A percentile compares a stretch with the other conserved stretches of the same genome.
These are phyloP conservation scores for Immersiella caudata DNA, from an alignment of 495 filamentous ascomycete genomes.

Conservation along the genomic window DNA sequence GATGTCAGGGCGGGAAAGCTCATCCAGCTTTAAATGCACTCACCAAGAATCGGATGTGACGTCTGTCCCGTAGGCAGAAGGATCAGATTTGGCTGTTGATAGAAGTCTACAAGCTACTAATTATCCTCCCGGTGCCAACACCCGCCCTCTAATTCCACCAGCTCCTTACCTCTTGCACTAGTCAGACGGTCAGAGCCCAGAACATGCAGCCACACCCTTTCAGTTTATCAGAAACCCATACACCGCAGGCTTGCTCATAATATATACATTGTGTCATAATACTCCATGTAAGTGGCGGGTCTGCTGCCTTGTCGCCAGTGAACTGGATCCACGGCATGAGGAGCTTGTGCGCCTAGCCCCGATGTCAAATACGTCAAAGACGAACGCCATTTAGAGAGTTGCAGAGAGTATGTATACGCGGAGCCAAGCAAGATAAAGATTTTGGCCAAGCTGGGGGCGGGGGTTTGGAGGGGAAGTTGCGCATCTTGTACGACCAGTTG, in stretches of 20 bases:
- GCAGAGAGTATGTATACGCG: too few species aligned
- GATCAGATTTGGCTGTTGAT: too few species aligned
- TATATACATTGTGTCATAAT: background rate
- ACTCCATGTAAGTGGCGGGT: background rate
- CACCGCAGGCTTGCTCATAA: background rate
- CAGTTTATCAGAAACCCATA: background rate
- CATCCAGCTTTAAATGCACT: background rate
- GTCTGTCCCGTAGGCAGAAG: too few species aligned
- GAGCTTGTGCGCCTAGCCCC: too few species aligned
- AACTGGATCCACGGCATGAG: too few species aligned
- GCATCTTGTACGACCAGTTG: too few species aligned
- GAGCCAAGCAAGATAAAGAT: too few species aligned
- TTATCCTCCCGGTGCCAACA: background rate
- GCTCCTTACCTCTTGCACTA: background rate
- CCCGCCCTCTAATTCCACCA: background rate
- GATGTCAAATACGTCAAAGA: too few species aligned
- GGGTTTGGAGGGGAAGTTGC: too few species aligned
- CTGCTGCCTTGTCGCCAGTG: background rate
- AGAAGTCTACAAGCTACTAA: background rate
- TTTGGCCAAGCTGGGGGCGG: too few species aligned
- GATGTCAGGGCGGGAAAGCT: slow-evolving; percentile 7
- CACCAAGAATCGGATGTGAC: too few species aligned
- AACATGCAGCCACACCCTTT: background rate
- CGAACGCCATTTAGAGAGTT: too few species aligned
- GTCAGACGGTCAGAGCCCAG: background rate